Percentiles rank a stretch among this genome's conserved stretches.
Evolutionary conservation across 73 alveolate species (phyloP).

Genomic region (Loxodes magnus): DNA sequence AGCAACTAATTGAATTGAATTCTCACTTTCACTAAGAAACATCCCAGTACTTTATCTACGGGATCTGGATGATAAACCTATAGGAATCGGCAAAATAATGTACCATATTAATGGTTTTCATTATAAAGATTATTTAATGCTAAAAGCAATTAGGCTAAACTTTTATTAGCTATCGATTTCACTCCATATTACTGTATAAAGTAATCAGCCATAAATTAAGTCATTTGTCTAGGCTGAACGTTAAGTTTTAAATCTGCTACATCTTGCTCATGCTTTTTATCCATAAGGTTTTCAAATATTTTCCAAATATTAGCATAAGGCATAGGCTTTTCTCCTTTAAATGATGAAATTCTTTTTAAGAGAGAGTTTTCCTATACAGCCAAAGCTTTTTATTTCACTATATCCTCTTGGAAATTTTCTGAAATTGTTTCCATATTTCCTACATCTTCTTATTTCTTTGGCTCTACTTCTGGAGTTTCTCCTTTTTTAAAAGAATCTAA

Average conservation of each 20-base stretch:
- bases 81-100: neutral
- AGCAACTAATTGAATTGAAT: neutral
- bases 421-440: too few relatives aligned
- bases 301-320: conserved; percentile 1
- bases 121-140: neutral
- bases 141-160: neutral
- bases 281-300: conserved; percentile 11
- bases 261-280: conserved; percentile 6
- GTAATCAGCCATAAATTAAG: neutral
- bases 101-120: conserved; percentile 6
- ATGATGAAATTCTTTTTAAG: too few relatives aligned
- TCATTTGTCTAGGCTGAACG: neutral
- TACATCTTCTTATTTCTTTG: too few relatives aligned
- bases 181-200: conserved; percentile 1
- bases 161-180: neutral
- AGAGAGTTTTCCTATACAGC: too few relatives aligned
- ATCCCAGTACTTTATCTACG: neutral
- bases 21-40: conserved; percentile 3
- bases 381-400: too few relatives aligned
- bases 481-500: too few relatives aligned
- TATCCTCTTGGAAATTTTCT: too few relatives aligned
- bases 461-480: too few relatives aligned
- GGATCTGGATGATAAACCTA: conserved; percentile 14
- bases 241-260: neutral
- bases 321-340: conserved; percentile 14